These are phyloP conservation scores for Clavispora fructus DNA, from an alignment of 805 yeast genomes.

Conservation along the genomic window DNA sequence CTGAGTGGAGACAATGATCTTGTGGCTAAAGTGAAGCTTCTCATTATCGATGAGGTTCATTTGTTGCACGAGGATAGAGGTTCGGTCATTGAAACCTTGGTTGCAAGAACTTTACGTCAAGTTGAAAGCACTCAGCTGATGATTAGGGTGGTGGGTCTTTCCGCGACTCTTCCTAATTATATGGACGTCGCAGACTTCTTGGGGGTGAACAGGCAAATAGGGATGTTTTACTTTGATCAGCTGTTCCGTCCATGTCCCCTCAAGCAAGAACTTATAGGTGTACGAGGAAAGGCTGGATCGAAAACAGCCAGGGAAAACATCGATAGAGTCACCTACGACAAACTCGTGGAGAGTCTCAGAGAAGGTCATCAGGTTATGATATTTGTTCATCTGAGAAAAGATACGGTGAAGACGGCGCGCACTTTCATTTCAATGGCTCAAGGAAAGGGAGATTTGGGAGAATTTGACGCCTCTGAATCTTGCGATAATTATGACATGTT, in stretches of 20 bases:
- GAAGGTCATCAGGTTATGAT: slow-evolving; percentile 90
- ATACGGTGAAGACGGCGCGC: slow-evolving; percentile 79
- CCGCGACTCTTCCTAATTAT: slow-evolving; percentile 17
- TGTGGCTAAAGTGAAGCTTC: slow-evolving; percentile 70
- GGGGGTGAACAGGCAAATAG: slow-evolving; percentile 83
- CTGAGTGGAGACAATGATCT: slow-evolving; percentile 52
- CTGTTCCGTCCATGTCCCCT: slow-evolving; percentile 92
- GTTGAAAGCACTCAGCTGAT: slow-evolving; percentile 85
- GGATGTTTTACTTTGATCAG: slow-evolving; percentile 92
- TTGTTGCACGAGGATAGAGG: slow-evolving; percentile 96
- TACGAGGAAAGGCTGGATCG: slow-evolving; percentile 78
- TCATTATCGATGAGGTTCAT: slow-evolving; percentile 96
- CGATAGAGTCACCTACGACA: slow-evolving; percentile 73
- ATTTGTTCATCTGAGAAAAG: slow-evolving; percentile 93
- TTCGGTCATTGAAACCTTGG: slow-evolving; percentile 83
- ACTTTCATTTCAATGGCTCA: slow-evolving; percentile 66
- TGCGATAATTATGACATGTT: slow-evolving; percentile 38
- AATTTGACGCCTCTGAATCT: slow-evolving; percentile 54
- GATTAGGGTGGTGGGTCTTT: slow-evolving; percentile 18
- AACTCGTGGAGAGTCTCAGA: slow-evolving; percentile 58
- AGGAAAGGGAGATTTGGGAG: slow-evolving; percentile 47
- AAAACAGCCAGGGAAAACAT: slow-evolving; percentile 65
- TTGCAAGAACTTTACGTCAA: slow-evolving; percentile 77
- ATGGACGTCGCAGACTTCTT: slow-evolving; percentile 79
- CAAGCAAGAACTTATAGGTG: slow-evolving; percentile 83